These are phyloP conservation scores for Rhodocollybia butyracea DNA, from an alignment of 768 basidiomycete species.

Conservation along the genomic window DNA sequence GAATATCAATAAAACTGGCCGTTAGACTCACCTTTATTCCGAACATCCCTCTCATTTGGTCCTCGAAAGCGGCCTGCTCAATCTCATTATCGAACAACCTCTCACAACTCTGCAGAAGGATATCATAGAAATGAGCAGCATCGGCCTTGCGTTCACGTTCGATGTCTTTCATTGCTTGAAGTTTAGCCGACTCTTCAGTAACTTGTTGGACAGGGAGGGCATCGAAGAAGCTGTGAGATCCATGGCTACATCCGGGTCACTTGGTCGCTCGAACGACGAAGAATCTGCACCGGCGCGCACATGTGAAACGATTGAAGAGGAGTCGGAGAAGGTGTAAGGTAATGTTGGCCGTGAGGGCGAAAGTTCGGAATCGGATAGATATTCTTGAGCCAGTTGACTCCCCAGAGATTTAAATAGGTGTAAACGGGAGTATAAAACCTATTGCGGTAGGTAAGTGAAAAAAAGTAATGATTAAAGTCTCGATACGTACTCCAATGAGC, in stretches of 20 bases:
- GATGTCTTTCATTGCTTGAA: not conserved
- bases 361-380: conserved; percentile 20
- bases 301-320: not conserved
- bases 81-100: conserved; percentile 90
- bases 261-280: not conserved
- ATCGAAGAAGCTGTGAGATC: too few relatives aligned
- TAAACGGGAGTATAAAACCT: conserved; percentile 85
- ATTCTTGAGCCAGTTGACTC: conserved; percentile 2
- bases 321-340: not conserved
- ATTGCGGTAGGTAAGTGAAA: conserved; percentile 6
- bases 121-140: conserved; percentile 72
- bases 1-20: not conserved
- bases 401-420: conserved; percentile 75
- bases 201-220: conserved; percentile 19
- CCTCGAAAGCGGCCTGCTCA: conserved; percentile 85
- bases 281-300: not conserved
- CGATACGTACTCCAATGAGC: conserved; percentile 70
- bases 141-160: conserved; percentile 34
- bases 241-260: not conserved
- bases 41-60: conserved; percentile 85
- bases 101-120: conserved; percentile 85
- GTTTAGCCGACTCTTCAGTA: not conserved
- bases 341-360: conserved; percentile 10
- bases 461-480: not conserved
- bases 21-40: conserved; percentile 61